A percentile compares a stretch with the other conserved stretches of the same genome.
phyloP scores from a whole-genome alignment of 331 rosid genomes.

The Acacia concinna region DNA sequence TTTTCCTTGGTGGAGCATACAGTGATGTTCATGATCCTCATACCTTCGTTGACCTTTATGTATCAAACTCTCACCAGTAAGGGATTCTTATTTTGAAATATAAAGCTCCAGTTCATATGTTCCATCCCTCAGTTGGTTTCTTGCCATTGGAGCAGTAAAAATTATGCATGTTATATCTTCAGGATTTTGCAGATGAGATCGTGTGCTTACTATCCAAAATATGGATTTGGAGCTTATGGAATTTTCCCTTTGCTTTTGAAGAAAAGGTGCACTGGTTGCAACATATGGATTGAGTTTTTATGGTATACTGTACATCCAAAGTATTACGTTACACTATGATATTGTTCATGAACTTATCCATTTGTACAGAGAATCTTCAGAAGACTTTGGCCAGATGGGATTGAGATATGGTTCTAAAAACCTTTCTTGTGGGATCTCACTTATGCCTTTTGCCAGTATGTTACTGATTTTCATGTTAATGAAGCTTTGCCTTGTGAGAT shows the following conservation, averaged over 20 bases:
- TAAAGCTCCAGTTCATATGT: constrained; percentile 18
- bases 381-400: constrained; percentile 80
- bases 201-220: constrained; percentile 72
- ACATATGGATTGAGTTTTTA: constrained; percentile 26
- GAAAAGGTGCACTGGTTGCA: constrained; percentile 60
- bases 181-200: constrained; percentile 86
- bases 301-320: constrained; percentile 31
- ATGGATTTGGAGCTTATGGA: constrained; percentile 92
- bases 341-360: constrained; percentile 38
- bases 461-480: constrained; percentile 17
- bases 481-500: constrained; percentile 14
- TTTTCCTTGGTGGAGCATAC: constrained; percentile 30
- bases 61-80: constrained; percentile 82
- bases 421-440: constrained; percentile 71
- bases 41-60: constrained; percentile 84
- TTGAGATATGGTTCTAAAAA: constrained; percentile 87
- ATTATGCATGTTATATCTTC: constrained; percentile 33
- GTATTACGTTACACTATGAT: constrained; percentile 23
- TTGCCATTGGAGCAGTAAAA: constrained; percentile 26
- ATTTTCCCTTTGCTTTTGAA: constrained; percentile 71
- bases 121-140: neutral
- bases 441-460: constrained; percentile 75
- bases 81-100: constrained; percentile 37
- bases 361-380: constrained; percentile 58
- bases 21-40: constrained; percentile 90